A percentile compares a stretch with the other conserved stretches of the same genome.
Evolutionary conservation across 108 stramenopile genomes (phyloP).

Genomic region (Stephanodiscus triporus): DNA sequence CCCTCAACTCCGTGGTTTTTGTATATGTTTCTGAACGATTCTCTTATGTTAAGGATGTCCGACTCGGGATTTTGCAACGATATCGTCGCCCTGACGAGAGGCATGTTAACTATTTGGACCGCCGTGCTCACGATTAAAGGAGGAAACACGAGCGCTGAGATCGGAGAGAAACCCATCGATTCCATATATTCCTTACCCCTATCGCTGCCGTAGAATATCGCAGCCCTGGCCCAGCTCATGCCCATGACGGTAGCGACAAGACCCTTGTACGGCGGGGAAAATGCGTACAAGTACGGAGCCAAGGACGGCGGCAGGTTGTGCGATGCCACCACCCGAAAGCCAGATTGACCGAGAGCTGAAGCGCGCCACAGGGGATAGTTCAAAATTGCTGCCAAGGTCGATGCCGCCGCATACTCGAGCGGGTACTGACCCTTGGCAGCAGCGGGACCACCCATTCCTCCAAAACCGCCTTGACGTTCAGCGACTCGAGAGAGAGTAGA

Average conservation of each 20-base stretch:
- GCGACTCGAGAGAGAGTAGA: too few species aligned
- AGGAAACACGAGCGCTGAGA: conserved; percentile 72
- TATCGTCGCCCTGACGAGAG: conserved; percentile 91
- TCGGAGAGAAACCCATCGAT: conserved; percentile 35
- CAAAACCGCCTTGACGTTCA: too few species aligned
- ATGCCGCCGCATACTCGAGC: conserved; percentile 72
- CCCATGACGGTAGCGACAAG: conserved; percentile 87
- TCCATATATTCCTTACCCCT: conserved; percentile 67
- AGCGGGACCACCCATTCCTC: conserved; percentile 57
- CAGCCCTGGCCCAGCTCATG: conserved; percentile 98
- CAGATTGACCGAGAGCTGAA: conserved; percentile 79
- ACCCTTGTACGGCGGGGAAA: conserved; percentile 96
- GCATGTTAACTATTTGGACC: conserved; percentile 95
- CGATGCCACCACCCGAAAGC: conserved; percentile 55
- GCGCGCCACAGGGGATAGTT: conserved; percentile 89
- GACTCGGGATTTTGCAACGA: conserved; percentile 90
- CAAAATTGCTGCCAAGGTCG: conserved; percentile 72
- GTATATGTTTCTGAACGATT: conserved; percentile 81
- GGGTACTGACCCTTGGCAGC: conserved; percentile 81
- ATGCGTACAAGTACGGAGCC: conserved; percentile 81
- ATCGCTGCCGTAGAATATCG: conserved; percentile 96
- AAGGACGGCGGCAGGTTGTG: conserved; percentile 21
- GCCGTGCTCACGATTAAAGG: conserved; percentile 79
- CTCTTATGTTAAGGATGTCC: conserved; percentile 63
- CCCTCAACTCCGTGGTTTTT: conserved; percentile 71